Conservation (phyloP, 345 rosid species). For the Conringia planisiliqua region DNA sequence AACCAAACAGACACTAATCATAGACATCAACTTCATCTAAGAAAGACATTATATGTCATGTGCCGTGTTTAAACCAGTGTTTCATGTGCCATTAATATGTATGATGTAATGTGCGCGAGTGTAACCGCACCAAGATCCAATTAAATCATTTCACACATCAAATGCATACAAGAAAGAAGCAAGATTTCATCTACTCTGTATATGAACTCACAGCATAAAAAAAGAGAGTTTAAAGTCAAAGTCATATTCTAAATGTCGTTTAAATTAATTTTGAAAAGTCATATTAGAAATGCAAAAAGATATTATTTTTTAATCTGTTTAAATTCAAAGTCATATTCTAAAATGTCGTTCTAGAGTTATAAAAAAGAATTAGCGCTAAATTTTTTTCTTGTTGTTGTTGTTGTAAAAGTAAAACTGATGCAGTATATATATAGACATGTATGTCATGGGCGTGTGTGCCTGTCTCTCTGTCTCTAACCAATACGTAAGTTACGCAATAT, state of each 20-base stretch:
- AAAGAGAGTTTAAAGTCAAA: background rate
- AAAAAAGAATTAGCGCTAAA: background rate
- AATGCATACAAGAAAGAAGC: background rate
- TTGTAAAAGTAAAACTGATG: background rate
- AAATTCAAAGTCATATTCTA: background rate
- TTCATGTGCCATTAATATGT: background rate
- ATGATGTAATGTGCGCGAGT: background rate
- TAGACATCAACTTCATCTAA: no score
- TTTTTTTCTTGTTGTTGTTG: no score
- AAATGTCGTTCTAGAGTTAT: background rate
- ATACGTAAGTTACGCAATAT: slow-evolving; percentile 20
- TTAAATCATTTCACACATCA: background rate
- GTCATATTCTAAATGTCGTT: background rate
- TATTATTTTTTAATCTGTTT: background rate
- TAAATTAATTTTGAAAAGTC: background rate
- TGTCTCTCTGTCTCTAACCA: slow-evolving; percentile 10
- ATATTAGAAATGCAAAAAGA: background rate
- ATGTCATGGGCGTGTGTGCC: slow-evolving; percentile 13
- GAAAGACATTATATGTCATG: background rate
- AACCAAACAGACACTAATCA: background rate
- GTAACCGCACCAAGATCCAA: background rate
- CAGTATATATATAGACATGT: no score
- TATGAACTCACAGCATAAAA: background rate
- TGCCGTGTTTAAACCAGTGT: background rate
- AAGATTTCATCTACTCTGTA: background rate